Evolutionary conservation across 306 rosid species (phyloP).

Genomic region (Neltuma alba): DNA sequence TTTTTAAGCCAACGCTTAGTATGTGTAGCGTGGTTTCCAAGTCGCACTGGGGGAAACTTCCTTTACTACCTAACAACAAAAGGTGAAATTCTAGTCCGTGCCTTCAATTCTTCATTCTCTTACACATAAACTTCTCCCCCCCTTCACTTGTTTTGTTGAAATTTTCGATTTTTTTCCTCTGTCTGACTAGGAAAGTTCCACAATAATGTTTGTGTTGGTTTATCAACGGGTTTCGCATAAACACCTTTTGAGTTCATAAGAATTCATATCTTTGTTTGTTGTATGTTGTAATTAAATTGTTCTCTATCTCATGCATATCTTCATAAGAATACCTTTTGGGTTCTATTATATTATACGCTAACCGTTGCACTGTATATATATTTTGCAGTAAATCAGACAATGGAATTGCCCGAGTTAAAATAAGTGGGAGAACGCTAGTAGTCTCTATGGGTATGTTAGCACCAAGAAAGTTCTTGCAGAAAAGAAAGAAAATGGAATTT

Average conservation of each 20-base stretch:
- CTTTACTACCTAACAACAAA: constrained; percentile 31
- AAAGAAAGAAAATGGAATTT: constrained; percentile 60
- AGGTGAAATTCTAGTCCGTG: neutral
- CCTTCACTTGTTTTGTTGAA: neutral
- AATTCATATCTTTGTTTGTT: neutral
- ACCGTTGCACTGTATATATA: neutral
- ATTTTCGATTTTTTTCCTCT: neutral
- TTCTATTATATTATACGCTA: neutral
- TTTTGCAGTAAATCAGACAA: constrained; percentile 51
- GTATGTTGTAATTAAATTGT: neutral
- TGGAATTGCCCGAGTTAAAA: constrained; percentile 47
- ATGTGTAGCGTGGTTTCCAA: constrained; percentile 51
- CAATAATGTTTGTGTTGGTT: neutral
- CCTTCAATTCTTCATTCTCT: neutral
- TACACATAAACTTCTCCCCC: neutral
- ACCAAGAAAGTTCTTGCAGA: constrained; percentile 81
- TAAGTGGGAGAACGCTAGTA: constrained; percentile 56
- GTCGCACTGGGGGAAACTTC: constrained; percentile 39
- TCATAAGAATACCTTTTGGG: no score
- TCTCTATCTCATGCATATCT: neutral
- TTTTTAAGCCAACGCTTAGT: neutral
- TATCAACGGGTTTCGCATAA: neutral
- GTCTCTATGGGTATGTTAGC: constrained; percentile 80
- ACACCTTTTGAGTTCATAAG: neutral
- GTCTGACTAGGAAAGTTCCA: neutral